These are phyloP conservation scores for Paspalum vaginatum DNA, from an alignment of 176 grass and related monocot species.

Conservation along the genomic window DNA sequence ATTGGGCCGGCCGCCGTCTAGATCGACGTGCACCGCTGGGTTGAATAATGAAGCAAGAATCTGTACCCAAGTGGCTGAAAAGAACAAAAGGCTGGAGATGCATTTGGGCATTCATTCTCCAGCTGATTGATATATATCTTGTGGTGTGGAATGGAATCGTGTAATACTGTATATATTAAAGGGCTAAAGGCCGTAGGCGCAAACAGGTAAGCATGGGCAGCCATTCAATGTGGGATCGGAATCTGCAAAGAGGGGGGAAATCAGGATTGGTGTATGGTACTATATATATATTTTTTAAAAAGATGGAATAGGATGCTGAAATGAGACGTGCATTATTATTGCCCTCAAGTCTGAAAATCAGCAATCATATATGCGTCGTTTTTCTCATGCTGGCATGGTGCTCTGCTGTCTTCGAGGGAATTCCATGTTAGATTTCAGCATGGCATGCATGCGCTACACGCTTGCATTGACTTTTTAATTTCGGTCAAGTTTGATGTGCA, in stretches of 20 bases:
- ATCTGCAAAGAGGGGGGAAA: slow-evolving; percentile 23
- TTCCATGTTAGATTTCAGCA: not conserved
- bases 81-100: not conserved
- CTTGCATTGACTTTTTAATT: not conserved
- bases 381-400: not conserved
- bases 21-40: not conserved
- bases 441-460: not conserved
- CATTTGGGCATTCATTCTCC: not conserved
- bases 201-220: not conserved
- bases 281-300: not conserved
- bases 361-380: not conserved
- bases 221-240: slow-evolving; percentile 49
- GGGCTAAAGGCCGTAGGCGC: slow-evolving; percentile 18
- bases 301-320: slow-evolving; percentile 43
- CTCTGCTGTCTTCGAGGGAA: too few species aligned
- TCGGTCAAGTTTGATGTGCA: not conserved
- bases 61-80: slow-evolving; percentile 36
- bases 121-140: slow-evolving; percentile 14
- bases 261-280: not conserved
- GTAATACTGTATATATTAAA: too few species aligned
- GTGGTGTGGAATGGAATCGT: slow-evolving; percentile 24
- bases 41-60: slow-evolving; percentile 45
- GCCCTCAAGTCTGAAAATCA: slow-evolving; percentile 19
- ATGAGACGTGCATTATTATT: not conserved
- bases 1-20: slow-evolving; percentile 19